phyloP scores from a whole-genome alignment of 345 rosid genomes.

The Boechera retrofracta region DNA sequence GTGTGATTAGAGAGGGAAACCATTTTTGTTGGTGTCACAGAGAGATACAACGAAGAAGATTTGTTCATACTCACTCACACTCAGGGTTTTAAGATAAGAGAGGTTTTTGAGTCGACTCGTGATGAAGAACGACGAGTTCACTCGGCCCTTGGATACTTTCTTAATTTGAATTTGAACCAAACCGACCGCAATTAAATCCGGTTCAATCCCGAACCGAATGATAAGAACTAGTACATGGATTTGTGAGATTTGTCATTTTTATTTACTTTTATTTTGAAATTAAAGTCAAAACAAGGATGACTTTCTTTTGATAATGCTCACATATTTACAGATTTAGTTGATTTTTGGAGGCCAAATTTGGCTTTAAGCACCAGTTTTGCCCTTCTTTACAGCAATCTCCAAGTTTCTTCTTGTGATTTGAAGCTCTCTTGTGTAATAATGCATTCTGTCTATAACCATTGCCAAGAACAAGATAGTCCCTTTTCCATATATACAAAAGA shows the following conservation, averaged over 20 bases:
- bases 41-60: conserved; percentile 5
- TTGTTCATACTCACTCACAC: background rate
- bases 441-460: conserved; percentile 48
- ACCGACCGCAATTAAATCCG: conserved; percentile 13
- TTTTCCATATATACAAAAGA: background rate
- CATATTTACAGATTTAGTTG: conserved; percentile 6
- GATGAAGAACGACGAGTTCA: conserved; percentile 16
- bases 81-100: conserved; percentile 46
- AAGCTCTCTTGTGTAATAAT: conserved; percentile 49
- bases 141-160: conserved; percentile 2
- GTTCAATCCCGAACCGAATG: conserved; percentile 18
- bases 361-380: conserved; percentile 23
- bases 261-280: background rate
- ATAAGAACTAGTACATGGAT: background rate
- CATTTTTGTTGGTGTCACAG: conserved; percentile 36
- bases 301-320: background rate
- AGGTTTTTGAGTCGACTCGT: conserved; percentile 48
- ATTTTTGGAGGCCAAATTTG: background rate
- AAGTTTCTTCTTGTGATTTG: conserved; percentile 44
- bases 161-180: conserved; percentile 1
- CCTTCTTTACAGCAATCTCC: conserved; percentile 42
- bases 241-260: background rate
- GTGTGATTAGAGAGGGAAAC: conserved; percentile 45
- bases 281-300: no score
- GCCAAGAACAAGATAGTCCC: conserved; percentile 43